phyloP scores from a whole-genome alignment of 1,139 yeast species.

The Geotrichum histeridarum region DNA sequence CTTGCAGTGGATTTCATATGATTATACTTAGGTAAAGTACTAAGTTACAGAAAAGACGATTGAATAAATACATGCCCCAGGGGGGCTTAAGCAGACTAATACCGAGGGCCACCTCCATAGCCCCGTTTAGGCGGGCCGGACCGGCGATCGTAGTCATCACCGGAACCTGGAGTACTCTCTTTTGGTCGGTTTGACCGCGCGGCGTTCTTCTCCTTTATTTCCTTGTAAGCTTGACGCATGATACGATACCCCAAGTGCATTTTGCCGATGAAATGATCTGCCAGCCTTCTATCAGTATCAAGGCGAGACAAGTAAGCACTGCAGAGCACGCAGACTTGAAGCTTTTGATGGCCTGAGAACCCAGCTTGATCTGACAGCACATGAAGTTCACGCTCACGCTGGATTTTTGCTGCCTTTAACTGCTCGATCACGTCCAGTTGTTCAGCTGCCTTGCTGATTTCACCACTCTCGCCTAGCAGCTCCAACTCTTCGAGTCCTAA shows the following conservation, averaged over 20 bases:
- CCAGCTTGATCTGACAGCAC: conserved; percentile 66
- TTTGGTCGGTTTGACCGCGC: neutral
- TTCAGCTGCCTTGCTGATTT: conserved; percentile 49
- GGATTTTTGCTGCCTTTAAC: conserved; percentile 40
- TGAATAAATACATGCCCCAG: no score
- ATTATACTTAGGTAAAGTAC: no score
- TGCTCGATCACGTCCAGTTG: conserved; percentile 41
- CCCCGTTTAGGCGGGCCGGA: neutral
- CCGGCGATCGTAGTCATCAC: neutral
- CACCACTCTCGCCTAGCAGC: conserved; percentile 48
- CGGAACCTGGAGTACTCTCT: no score
- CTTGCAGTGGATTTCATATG: no score
- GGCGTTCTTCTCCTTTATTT: conserved; percentile 39
- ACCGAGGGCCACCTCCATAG: no score
- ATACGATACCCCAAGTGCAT: conserved; percentile 76
- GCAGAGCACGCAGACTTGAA: conserved; percentile 87
- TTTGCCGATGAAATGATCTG: conserved; percentile 88
- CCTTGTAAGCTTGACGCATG: conserved; percentile 61
- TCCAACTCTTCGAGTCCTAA: conserved; percentile 67
- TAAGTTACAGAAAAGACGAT: no score
- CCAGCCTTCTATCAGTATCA: conserved; percentile 84
- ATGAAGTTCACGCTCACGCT: conserved; percentile 50
- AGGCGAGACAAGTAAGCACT: conserved; percentile 84
- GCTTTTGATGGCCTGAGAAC: conserved; percentile 81
- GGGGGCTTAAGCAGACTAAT: no score